Evolutionary conservation across 2,329 filamentous ascomycete species (phyloP), one percentile per base, ranked within the genome.

Genomic region (Monosporascus ibericus): DNA sequence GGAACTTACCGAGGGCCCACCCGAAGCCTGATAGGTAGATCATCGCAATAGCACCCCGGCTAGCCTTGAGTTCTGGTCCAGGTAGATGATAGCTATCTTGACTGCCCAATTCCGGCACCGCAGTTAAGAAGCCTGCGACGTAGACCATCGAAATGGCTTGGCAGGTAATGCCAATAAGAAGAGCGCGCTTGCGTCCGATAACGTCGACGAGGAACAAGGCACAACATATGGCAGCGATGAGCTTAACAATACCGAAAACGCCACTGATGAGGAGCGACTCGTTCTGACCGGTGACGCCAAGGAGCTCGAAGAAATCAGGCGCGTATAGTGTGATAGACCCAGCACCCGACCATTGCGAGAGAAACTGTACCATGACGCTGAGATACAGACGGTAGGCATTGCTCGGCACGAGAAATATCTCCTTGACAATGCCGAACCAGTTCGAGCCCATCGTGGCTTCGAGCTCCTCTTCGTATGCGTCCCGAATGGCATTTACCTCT

Each of bases 151-250:
- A 60, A 9, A 86, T 65, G 17, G 76, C 75, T 65, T 87, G 84
- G 1, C 85, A 70, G 2, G 72, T 72, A 59, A 86, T 86, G 2
- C 84, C 84, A 0, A 77, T 67, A 18, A 85, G 73, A 0, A 87
- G 75, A 0, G 84, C 75, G 7, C 82, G 80, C 69, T 90, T 91
- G 53, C 88, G 84, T 5, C 88, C 88, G 58, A 92, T 84, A 50
- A 87, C 83, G 60, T 92, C 88, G 57, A 92, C 87, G 8, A 92
- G 78, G 77, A 92, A 90, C 49, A 91, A 76, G 0, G 88, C 87
- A 65, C 87, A 92, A 39, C 81, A 58, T 34, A 91, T 65, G 15
- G 86, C 81, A 0, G 85, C 78, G 6, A 81, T 65, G 51, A 92
- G 80, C 64, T 92, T 92, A 60, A 90, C 76, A 49, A 90, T 79